Percentiles rank a stretch among this genome's conserved stretches.
These are phyloP conservation scores for Fusarium sp. DNA, from an alignment of 2,329 filamentous ascomycete species.

Conservation along the genomic window DNA sequence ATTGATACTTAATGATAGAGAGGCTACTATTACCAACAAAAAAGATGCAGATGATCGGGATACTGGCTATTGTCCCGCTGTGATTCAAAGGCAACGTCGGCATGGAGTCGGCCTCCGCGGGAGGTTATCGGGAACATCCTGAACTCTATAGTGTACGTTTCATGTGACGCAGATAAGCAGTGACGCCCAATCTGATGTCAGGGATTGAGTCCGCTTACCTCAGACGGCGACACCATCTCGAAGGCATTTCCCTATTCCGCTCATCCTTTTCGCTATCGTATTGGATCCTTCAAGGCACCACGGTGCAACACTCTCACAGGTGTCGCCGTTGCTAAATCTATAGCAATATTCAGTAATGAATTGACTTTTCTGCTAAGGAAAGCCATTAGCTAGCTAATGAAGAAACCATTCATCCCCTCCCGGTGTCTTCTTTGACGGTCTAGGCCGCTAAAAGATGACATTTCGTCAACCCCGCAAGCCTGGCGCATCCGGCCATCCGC, in stretches of 20 bases:
- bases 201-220: background rate
- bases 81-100: too few species aligned
- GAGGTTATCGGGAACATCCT: background rate
- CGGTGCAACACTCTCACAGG: accelerated
- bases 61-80: too few species aligned
- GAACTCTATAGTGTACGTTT: background rate
- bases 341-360: background rate
- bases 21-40: too few species aligned
- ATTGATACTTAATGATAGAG: too few species aligned
- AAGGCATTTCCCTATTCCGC: background rate
- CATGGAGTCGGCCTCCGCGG: background rate
- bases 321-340: accelerated
- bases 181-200: accelerated
- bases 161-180: background rate
- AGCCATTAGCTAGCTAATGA: too few species aligned
- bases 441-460: background rate
- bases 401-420: too few species aligned
- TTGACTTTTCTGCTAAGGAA: accelerated
- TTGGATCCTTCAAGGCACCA: background rate
- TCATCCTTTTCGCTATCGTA: background rate
- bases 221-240: background rate
- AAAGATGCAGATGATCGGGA: too few species aligned
- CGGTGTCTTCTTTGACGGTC: too few species aligned
- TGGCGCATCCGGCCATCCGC: background rate
- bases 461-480: background rate